Percentiles rank a stretch among this genome's conserved stretches.
These are phyloP conservation scores for Kockiozyma suomiensis DNA, from an alignment of 805 yeast genomes.

Conservation along the genomic window DNA sequence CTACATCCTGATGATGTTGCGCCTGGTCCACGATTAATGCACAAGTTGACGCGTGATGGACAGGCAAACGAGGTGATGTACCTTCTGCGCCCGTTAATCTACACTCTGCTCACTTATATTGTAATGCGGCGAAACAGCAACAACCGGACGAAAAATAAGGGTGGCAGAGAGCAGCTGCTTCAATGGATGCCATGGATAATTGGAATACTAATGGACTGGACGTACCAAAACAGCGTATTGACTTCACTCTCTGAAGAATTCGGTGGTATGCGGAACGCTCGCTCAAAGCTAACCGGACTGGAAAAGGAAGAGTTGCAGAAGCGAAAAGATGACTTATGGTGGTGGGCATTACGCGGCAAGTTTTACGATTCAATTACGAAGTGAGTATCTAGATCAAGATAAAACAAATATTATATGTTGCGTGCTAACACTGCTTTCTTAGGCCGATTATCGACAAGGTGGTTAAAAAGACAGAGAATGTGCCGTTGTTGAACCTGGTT, in stretches of 20 bases:
- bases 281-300: conserved; percentile 38
- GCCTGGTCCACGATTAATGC: conserved; percentile 41
- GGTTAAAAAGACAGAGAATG: conserved; percentile 35
- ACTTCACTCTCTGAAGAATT: conserved; percentile 22
- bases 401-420: too few species aligned
- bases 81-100: conserved; percentile 47
- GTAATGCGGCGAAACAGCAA: neutral
- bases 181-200: conserved; percentile 49
- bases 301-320: conserved; percentile 42
- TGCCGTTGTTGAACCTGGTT: conserved; percentile 43
- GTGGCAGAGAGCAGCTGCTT: neutral
- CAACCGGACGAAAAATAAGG: neutral
- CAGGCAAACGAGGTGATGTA: conserved; percentile 42
- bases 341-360: conserved; percentile 48
- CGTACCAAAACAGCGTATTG: conserved; percentile 38
- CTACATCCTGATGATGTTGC: conserved; percentile 43
- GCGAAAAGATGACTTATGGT: conserved; percentile 40
- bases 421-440: neutral
- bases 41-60: conserved; percentile 34
- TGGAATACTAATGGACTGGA: conserved; percentile 44
- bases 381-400: too few species aligned
- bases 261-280: conserved; percentile 36
- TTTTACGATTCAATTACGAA: conserved; percentile 42
- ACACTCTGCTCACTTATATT: conserved; percentile 40
- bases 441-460: conserved; percentile 40